These are phyloP conservation scores for Trichomonas gallinae DNA, from an alignment of 208 protist genomes.

Conservation along the genomic window DNA sequence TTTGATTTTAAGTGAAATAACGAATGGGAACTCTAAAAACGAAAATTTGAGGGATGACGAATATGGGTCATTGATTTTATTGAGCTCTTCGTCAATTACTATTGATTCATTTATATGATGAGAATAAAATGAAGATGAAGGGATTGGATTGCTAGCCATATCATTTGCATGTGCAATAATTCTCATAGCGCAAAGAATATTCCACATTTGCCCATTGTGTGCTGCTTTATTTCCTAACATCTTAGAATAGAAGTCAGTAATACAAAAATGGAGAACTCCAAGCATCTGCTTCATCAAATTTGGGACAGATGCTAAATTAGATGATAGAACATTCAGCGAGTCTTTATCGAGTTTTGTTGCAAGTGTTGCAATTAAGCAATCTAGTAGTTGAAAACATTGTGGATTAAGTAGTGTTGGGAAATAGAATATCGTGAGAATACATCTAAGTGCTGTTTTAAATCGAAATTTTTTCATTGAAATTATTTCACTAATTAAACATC, in stretches of 20 bases:
- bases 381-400: not conserved
- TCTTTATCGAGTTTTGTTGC: not conserved
- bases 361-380: not conserved
- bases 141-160: not conserved
- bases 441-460: not conserved
- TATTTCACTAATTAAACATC: not conserved
- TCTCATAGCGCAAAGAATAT: not conserved
- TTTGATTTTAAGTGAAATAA: not conserved
- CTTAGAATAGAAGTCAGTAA: not conserved
- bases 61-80: not conserved
- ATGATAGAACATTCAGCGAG: not conserved
- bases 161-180: not conserved
- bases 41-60: not conserved
- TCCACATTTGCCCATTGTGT: not conserved
- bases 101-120: slow-evolving; percentile 13
- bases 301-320: not conserved
- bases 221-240: no score
- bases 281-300: not conserved
- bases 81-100: not conserved
- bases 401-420: not conserved
- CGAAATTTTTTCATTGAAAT: not conserved
- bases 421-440: not conserved
- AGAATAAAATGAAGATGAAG: not conserved
- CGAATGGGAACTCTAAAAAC: not conserved
- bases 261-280: not conserved